Evolutionary conservation across 2,329 filamentous ascomycete genomes (phyloP).

Genomic region (Huntiella moniliformis): DNA sequence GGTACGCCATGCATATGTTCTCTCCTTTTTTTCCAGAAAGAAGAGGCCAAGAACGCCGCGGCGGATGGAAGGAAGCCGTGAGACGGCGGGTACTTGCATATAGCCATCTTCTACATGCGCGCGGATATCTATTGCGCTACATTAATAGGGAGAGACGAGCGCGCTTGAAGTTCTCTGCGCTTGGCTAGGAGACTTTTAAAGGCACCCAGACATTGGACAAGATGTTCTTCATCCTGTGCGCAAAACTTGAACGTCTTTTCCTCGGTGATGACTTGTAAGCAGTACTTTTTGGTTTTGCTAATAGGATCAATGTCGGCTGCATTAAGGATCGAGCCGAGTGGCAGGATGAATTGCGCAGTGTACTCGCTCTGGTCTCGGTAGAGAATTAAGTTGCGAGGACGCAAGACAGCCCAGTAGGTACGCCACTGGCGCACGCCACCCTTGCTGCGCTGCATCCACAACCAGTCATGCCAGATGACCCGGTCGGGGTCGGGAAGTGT

Average conservation of each 20-base stretch:
- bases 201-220: constrained; percentile 72
- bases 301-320: constrained; percentile 84
- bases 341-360: constrained; percentile 62
- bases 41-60: too few relatives aligned
- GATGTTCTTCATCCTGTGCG: constrained; percentile 58
- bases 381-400: constrained; percentile 64
- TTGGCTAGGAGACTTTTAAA: constrained; percentile 72
- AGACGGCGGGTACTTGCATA: too few relatives aligned
- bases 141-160: constrained; percentile 1
- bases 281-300: constrained; percentile 66
- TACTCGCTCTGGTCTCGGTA: constrained; percentile 94
- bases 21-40: background rate
- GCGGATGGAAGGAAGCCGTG: too few relatives aligned
- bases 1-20: too few relatives aligned
- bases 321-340: constrained; percentile 62
- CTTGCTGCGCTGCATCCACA: constrained; percentile 68
- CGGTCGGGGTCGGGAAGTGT: constrained; percentile 56
- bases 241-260: constrained; percentile 70
- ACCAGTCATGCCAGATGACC: constrained; percentile 84
- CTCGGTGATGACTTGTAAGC: constrained; percentile 83
- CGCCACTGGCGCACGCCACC: constrained; percentile 84
- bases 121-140: background rate
- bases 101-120: background rate
- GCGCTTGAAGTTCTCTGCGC: constrained; percentile 40
- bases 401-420: constrained; percentile 78